A percentile compares a stretch with the other conserved stretches of the same genome.
Evolutionary conservation across 1,284 basidiomycete genomes (phyloP).

Genomic region (Inonotus hispidus): DNA sequence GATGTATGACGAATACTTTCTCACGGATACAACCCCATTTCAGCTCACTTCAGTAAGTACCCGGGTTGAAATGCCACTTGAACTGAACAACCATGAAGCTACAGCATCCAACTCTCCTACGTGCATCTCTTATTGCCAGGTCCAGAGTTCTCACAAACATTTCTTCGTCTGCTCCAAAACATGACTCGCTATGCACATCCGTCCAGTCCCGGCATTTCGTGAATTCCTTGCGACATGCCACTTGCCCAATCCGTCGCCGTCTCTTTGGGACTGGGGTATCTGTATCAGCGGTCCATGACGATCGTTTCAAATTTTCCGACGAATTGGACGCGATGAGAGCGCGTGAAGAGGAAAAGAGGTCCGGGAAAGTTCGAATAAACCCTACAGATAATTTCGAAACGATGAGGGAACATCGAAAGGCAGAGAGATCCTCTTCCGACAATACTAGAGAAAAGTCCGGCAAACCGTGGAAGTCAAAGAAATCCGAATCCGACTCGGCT

Average conservation of each 20-base stretch:
- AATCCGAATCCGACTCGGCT: background rate
- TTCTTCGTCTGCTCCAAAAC: too few relatives aligned
- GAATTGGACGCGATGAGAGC: background rate
- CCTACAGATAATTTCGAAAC: too few relatives aligned
- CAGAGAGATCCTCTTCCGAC: too few relatives aligned
- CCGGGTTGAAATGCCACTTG: too few relatives aligned
- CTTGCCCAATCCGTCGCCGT: background rate
- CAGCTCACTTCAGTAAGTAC: too few relatives aligned
- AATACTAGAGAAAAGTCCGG: background rate
- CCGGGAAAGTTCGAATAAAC: too few relatives aligned
- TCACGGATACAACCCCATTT: conserved; percentile 3
- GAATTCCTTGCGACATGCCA: background rate
- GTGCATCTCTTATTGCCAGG: background rate
- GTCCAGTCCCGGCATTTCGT: conserved; percentile 4
- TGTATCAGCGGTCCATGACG: background rate
- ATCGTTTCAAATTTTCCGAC: background rate
- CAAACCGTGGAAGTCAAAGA: background rate
- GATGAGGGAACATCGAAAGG: too few relatives aligned
- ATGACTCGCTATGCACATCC: background rate
- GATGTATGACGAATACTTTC: background rate
- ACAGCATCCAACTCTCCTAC: background rate
- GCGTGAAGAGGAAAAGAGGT: too few relatives aligned
- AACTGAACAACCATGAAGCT: too few relatives aligned
- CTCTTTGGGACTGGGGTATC: background rate
- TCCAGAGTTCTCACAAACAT: background rate